Conservation (phyloP, 2,329 filamentous ascomycete species). For the Trichoderma semiorbis region DNA sequence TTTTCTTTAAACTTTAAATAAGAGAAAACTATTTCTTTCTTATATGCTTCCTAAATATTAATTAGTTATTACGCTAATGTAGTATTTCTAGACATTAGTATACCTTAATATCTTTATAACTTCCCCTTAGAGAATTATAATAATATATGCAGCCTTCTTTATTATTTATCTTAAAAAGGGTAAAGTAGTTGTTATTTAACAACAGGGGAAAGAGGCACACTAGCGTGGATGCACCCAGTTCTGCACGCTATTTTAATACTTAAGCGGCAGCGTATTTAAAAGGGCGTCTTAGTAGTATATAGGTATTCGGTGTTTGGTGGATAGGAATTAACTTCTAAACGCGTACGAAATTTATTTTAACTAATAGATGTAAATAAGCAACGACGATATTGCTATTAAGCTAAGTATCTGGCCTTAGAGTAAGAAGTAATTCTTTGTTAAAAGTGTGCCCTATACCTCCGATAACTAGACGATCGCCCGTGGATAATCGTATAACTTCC, state of each 20-base stretch:
- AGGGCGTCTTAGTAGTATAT: background rate
- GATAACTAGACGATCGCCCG: background rate
- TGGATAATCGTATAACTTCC: background rate
- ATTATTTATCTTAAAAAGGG: conserved; percentile 15
- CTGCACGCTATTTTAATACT: conserved; percentile 9
- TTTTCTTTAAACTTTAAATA: background rate
- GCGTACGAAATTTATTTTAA: conserved; percentile 13
- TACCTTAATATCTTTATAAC: conserved; percentile 2
- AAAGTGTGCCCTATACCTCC: background rate
- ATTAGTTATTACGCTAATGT: too few relatives aligned
- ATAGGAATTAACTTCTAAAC: conserved; percentile 19
- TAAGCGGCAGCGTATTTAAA: conserved; percentile 13
- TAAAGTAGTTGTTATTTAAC: conserved; percentile 11
- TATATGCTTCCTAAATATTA: background rate
- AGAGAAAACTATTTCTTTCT: background rate
- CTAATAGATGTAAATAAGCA: conserved; percentile 18
- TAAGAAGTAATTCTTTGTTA: background rate
- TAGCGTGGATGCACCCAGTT: background rate
- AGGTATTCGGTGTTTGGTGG: background rate
- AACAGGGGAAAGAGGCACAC: conserved; percentile 15
- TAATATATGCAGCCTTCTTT: conserved; percentile 1
- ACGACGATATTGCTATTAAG: background rate
- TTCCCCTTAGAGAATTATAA: conserved; percentile 9
- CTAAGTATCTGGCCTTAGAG: background rate
- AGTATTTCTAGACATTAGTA: background rate